These are phyloP conservation scores for Coniochaeta prunicola DNA, from an alignment of 2,329 filamentous ascomycete species.

Conservation along the genomic window DNA sequence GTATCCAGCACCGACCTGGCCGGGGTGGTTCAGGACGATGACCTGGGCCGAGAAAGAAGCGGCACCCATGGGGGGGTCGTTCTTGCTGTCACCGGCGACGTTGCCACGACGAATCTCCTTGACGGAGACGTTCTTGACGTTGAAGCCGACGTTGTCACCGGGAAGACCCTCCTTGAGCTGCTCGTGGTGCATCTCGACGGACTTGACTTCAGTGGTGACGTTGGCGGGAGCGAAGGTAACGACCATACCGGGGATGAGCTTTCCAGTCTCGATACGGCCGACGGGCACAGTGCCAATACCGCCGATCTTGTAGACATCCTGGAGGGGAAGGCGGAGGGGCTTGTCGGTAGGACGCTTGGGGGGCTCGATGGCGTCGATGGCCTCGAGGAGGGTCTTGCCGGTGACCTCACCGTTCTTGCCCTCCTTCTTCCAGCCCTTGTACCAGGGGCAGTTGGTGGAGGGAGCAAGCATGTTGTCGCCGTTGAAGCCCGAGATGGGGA, in stretches of 20 bases:
- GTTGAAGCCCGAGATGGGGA: conserved; percentile 99
- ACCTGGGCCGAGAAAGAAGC: conserved; percentile 99
- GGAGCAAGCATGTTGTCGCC: conserved; percentile 97
- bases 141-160: conserved; percentile 99
- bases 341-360: conserved; percentile 95
- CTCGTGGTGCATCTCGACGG: conserved; percentile 99
- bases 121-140: conserved; percentile 99
- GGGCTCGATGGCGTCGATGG: conserved; percentile 92
- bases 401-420: conserved; percentile 76
- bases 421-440: conserved; percentile 99
- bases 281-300: conserved; percentile 99
- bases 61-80: conserved; percentile 84
- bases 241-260: conserved; percentile 86
- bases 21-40: conserved; percentile 99
- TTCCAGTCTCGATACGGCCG: conserved; percentile 99
- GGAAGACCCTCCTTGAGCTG: conserved; percentile 91
- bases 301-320: conserved; percentile 99
- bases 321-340: conserved; percentile 99
- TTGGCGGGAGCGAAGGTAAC: conserved; percentile 97
- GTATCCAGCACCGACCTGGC: conserved; percentile 98
- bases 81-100: conserved; percentile 99
- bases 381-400: conserved; percentile 98
- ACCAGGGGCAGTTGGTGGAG: conserved; percentile 96
- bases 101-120: conserved; percentile 99
- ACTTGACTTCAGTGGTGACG: conserved; percentile 99